phyloP scores from a whole-genome alignment of 768 basidiomycete species.

The Auriscalpium orientale region DNA sequence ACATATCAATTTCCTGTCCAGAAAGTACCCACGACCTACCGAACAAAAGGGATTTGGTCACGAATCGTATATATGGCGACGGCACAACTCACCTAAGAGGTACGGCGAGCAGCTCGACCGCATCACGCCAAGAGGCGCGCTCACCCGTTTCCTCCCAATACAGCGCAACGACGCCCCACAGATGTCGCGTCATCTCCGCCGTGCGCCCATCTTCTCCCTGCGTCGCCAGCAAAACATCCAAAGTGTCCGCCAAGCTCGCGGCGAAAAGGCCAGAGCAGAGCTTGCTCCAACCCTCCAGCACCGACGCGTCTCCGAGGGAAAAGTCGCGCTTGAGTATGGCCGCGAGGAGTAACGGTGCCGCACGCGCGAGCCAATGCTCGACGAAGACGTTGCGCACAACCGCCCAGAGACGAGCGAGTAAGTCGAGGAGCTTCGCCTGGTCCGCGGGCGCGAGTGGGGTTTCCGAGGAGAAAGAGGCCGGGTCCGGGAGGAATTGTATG shows the following conservation, averaged over 20 bases:
- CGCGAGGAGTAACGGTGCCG: not conserved
- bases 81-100: not conserved
- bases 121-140: not conserved
- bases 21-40: not conserved
- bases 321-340: not conserved
- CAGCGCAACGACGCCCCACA: not conserved
- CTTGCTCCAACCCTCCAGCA: not conserved
- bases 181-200: slow-evolving; percentile 27
- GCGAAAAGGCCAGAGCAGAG: not conserved
- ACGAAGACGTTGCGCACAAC: not conserved
- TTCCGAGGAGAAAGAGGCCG: not conserved
- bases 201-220: slow-evolving; percentile 17
- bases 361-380: not conserved
- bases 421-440: not conserved
- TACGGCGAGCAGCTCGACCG: not conserved
- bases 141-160: not conserved
- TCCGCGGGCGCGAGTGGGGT: not conserved
- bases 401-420: not conserved
- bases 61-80: not conserved
- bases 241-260: not conserved
- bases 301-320: not conserved
- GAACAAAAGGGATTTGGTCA: not conserved
- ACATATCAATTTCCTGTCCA: not conserved
- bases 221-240: not conserved
- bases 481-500: not conserved